Evolutionary conservation across 352 stramenopile species (phyloP), one percentile per base, ranked within the genome.

Genomic region (Phytophthora citricola): DNA sequence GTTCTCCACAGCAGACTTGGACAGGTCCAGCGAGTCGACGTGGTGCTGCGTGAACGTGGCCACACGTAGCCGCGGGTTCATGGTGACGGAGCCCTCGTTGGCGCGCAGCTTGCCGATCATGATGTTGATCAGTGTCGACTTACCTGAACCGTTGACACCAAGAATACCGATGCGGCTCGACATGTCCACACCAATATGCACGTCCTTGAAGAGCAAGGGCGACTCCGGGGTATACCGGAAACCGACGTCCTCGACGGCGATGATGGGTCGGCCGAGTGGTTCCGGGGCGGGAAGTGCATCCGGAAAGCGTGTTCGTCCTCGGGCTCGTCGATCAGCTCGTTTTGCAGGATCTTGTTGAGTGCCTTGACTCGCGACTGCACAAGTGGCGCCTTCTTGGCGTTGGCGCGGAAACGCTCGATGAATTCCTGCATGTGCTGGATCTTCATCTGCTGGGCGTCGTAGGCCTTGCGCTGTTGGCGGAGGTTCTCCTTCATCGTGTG

Each of bases 141-240:
- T 99, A 32, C 94, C 95, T 26, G 92, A 96, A 32, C 93, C 94
- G 59, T 98, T 98, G 38, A 96, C 87, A 55, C 92, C 92, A 8
- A 98, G 61, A 66, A 95, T 98, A 67, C 94, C 95, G 74, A 99
- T 98, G 48, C 93, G 86, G 24, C 89, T 98, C 38, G 92, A 84
- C 60, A 98, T 88, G 75, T 98, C 96, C n/a, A 99, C 91, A 41
- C 97, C 96, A 87, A 99, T 98, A 79, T 99, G 97, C 10, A 99
- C 95, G 50, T 95, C 83, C 44, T 82, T 71, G 65, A 95, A 95
- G 27, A 95, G 69, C 52, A 90, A 60, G 20, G 84, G 81, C 5
- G 72, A 75, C 50, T 88, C 63, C 3, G 81, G 67, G 26, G 64
- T 72, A 70, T 95, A 95, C 27, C 72, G 82, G 72, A 95, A 95